phyloP scores from a whole-genome alignment of 2,329 filamentous ascomycete genomes.

The Thielaviopsis musarum region DNA sequence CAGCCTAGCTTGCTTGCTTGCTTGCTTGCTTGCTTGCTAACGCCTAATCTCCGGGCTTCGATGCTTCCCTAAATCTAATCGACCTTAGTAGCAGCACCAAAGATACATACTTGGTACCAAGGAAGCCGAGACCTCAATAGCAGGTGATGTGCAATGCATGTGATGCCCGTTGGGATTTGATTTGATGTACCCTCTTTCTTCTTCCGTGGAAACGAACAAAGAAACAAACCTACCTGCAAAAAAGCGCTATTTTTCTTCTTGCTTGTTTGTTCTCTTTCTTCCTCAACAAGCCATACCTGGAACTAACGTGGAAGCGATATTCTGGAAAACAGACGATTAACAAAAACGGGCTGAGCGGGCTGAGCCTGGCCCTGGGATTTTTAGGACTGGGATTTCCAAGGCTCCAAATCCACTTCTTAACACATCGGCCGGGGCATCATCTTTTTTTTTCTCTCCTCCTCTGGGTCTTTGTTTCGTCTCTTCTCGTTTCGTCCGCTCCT shows the following conservation, averaged over 20 bases:
- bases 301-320: background rate
- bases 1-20: background rate
- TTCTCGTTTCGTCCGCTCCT: background rate
- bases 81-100: background rate
- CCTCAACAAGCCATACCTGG: background rate
- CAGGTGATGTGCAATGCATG: no score
- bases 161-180: background rate
- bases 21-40: background rate
- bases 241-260: no score
- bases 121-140: no score
- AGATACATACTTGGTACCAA: background rate
- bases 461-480: background rate
- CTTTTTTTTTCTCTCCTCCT: background rate
- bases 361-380: no score
- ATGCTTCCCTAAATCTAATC: background rate
- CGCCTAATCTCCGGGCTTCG: background rate
- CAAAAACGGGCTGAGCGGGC: background rate
- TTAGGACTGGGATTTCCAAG: no score
- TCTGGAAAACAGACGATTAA: background rate
- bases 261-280: background rate
- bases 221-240: no score
- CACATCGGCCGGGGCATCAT: no score
- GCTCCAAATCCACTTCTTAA: no score
- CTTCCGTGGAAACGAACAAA: no score
- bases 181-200: background rate